Percentiles rank a stretch among this genome's conserved stretches.
Evolutionary conservation across 1,139 yeast genomes (phyloP).

Genomic region (Suhomyces atakaporum): DNA sequence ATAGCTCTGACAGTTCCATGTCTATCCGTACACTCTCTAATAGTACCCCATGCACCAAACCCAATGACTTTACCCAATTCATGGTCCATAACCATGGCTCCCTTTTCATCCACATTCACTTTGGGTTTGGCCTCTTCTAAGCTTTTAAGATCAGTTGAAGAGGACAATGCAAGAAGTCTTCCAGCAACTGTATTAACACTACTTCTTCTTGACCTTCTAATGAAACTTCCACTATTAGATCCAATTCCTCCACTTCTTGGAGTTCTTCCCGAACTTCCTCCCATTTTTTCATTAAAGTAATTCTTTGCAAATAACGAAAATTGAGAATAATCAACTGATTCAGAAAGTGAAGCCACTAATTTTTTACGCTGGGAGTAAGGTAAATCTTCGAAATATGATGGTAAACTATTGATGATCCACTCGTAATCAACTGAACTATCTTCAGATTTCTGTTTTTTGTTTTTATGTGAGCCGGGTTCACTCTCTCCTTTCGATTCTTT

Average conservation of each 20-base stretch:
- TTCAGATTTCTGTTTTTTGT: conserved; percentile 26
- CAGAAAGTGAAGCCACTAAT: conserved; percentile 56
- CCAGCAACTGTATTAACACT: conserved; percentile 47
- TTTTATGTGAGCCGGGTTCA: conserved; percentile 16
- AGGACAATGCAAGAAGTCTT: conserved; percentile 40
- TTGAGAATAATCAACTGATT: conserved; percentile 53
- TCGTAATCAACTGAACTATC: conserved; percentile 37
- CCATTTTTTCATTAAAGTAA: conserved; percentile 20
- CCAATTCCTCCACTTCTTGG: conserved; percentile 21
- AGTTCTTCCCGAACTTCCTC: conserved; percentile 23
- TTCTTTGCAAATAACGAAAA: conserved; percentile 47
- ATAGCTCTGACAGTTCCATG: conserved; percentile 63
- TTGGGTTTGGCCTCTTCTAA: conserved; percentile 29
- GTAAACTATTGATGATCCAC: conserved; percentile 46
- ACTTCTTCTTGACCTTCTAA: conserved; percentile 33
- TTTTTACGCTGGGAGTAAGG: conserved; percentile 72
- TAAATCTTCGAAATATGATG: conserved; percentile 60
- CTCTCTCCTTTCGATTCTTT: conserved; percentile 5
- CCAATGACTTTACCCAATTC: conserved; percentile 79
- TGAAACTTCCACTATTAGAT: conserved; percentile 29
- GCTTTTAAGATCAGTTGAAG: conserved; percentile 40
- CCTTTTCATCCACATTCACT: conserved; percentile 56
- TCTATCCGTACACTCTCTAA: conserved; percentile 63
- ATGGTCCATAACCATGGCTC: conserved; percentile 60
- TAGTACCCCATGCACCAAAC: conserved; percentile 89